A percentile compares a stretch with the other conserved stretches of the same genome.
phyloP scores from a whole-genome alignment of 768 basidiomycete species.

The Rhodotorula paludigena region DNA sequence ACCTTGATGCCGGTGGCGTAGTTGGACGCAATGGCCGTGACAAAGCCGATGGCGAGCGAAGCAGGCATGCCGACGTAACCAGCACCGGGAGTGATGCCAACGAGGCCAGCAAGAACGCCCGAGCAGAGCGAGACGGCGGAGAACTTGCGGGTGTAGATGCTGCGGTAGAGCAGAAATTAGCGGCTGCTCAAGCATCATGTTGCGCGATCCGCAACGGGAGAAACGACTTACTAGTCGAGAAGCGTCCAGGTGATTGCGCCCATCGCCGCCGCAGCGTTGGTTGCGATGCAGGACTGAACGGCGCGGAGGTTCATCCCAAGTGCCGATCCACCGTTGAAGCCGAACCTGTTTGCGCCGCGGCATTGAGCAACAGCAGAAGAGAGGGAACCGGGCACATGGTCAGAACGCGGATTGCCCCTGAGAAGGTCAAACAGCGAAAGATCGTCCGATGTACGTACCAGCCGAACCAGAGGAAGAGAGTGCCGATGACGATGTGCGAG shows the following conservation, averaged over 20 bases:
- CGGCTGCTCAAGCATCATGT: too few relatives aligned
- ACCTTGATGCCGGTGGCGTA: constrained; percentile 59
- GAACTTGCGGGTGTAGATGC: constrained; percentile 54
- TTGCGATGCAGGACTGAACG: constrained; percentile 78
- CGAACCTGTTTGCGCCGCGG: constrained; percentile 76
- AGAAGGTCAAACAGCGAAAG: too few relatives aligned
- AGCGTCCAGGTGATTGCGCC: constrained; percentile 65
- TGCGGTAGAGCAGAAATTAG: neutral
- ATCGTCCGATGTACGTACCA: constrained; percentile 9
- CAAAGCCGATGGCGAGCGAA: constrained; percentile 66
- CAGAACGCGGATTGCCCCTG: too few relatives aligned
- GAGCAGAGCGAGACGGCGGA: constrained; percentile 89
- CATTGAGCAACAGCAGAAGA: too few relatives aligned
- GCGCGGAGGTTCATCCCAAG: constrained; percentile 84
- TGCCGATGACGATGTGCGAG: constrained; percentile 87
- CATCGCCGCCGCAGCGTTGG: constrained; percentile 72
- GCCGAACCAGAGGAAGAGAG: constrained; percentile 78
- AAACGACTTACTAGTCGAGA: constrained; percentile 25
- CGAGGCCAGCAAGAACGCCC: constrained; percentile 79
- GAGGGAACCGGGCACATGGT: too few relatives aligned
- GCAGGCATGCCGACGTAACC: constrained; percentile 76
- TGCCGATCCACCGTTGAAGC: constrained; percentile 72
- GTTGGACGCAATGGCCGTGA: constrained; percentile 70
- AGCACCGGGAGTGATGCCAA: constrained; percentile 57
- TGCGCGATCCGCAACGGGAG: neutral